Evolutionary conservation across 306 rosid genomes (phyloP), one percentile per base, ranked within the genome.

Genomic region (Pachyrhizus erosus): DNA sequence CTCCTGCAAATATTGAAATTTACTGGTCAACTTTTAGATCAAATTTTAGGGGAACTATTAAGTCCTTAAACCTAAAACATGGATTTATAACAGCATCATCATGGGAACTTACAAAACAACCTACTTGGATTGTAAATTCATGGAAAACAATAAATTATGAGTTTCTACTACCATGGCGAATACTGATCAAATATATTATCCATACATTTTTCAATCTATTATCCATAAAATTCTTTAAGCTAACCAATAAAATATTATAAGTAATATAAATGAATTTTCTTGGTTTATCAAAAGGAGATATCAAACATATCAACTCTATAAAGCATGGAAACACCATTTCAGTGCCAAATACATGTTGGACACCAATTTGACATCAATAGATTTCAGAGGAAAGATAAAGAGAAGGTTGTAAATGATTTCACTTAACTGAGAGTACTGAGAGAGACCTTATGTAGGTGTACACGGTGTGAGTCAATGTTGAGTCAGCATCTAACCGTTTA

Each of bases 1-100:
- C 90, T 37, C 51, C 98, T 96, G 85, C 73, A 87, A 79, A 15
- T 7, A 62, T 82, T 40, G 21, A 49, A 65, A 81, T 27, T 43
- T 64, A 79, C 39, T 27, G 4, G 46, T 75, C 74, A 83, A 13
- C 60, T 73, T 78, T 80, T 40, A 61, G 70, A 58, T 29, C 15
- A 5, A 57, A 46, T 55, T 33, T 73, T 72, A 78, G 18, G 48
- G 39, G 77, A 81, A 49, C 14, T 15, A 73, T 43, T 54, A 11
- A 52, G 72, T 54, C 55, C 33, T 70, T 40, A 11, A 85, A 70
- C 78, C 18, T 24, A 58, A 80, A 80, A 17, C 64, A 82, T 39
- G 69, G 58, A 66, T 48, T 68, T 37, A 37, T 29, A 64, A 70
- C 23, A 24, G 71, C 73, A 80, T 48, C 7, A 65, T 79, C 37